Evolutionary conservation across 1,284 basidiomycete genomes (phyloP).

Genomic region (Trichosporon asahii): DNA sequence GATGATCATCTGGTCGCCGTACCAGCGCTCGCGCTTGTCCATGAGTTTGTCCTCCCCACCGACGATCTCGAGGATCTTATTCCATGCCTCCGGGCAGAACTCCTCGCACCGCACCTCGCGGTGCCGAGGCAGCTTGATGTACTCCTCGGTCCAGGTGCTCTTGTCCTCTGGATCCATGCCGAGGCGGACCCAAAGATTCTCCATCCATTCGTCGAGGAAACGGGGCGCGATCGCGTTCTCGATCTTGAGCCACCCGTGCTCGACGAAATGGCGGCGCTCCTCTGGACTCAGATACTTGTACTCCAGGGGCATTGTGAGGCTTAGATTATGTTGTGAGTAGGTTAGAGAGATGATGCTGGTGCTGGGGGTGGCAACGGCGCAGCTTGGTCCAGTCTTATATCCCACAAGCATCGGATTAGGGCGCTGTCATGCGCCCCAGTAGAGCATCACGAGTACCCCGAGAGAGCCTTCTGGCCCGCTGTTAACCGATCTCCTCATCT

Average conservation of each 20-base stretch:
- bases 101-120: slow-evolving; percentile 30
- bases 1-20: slow-evolving; percentile 40
- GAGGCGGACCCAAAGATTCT: slow-evolving; percentile 37
- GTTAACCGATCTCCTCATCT: neutral
- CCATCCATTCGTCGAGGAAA: slow-evolving; percentile 32
- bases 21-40: slow-evolving; percentile 32
- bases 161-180: slow-evolving; percentile 42
- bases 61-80: slow-evolving; percentile 37
- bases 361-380: neutral
- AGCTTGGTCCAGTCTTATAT: no score
- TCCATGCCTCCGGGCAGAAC: slow-evolving; percentile 36
- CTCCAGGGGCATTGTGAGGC: slow-evolving; percentile 12
- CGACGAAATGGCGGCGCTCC: slow-evolving; percentile 34
- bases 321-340: neutral
- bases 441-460: neutral
- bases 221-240: slow-evolving; percentile 32
- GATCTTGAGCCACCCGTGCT: slow-evolving; percentile 40
- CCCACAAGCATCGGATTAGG: neutral
- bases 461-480: neutral
- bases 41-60: slow-evolving; percentile 37
- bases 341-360: neutral
- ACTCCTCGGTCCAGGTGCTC: slow-evolving; percentile 40
- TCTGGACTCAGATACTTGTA: slow-evolving; percentile 28
- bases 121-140: slow-evolving; percentile 36
- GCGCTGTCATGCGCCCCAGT: neutral